Evolutionary conservation across 2,329 filamentous ascomycete genomes (phyloP), one percentile per base, ranked within the genome.

Genomic region (Alternaria sp.): DNA sequence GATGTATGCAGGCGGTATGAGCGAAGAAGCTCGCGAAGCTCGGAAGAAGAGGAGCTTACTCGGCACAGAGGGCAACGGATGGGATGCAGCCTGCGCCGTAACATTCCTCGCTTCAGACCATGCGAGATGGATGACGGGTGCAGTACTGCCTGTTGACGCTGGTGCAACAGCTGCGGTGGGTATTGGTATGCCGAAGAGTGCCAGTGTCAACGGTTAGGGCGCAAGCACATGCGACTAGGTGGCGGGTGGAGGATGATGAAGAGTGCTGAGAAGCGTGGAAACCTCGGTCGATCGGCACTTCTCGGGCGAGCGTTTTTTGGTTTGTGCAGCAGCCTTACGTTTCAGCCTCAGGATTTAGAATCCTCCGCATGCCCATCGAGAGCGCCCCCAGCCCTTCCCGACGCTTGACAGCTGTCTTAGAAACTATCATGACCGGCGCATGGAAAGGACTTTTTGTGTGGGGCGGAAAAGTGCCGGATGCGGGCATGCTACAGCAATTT

Each of bases 11-110:
- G 70, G 73, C 3, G 82, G 83, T 0, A 86, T 86, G 84, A 81
- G 71, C 3, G 80, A 84, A 4, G 82, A 84, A 59, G 82, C 81
- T 3, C 74, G 85, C 46, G 81, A 83, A 62, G 80, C 83, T 12
- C 75, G 85, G 18, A 81, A 80, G 62, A 83, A 83, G 54, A 72
- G 83, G 46, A 85, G 82, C 71, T 67, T 86, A 14, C 71, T 86
- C n/a, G 81, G 82, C 34, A 85, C 81, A 1, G 85, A 87, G 64
- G 85, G 85, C 0, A 86, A 79, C 59, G 85, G 80, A 1, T 86
- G 85, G 84, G 85, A 87, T 66, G 81, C 82, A 48, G 85, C 80
- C 6, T 81, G 80, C 40, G 83, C 83, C 3, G 82, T 86, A 0
- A 75, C 81, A 2, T 87, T 85, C 63, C 74, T 87, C n/a, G 83